These are phyloP conservation scores for Candida nonsorbophila DNA, from an alignment of 805 yeast genomes.

Conservation along the genomic window DNA sequence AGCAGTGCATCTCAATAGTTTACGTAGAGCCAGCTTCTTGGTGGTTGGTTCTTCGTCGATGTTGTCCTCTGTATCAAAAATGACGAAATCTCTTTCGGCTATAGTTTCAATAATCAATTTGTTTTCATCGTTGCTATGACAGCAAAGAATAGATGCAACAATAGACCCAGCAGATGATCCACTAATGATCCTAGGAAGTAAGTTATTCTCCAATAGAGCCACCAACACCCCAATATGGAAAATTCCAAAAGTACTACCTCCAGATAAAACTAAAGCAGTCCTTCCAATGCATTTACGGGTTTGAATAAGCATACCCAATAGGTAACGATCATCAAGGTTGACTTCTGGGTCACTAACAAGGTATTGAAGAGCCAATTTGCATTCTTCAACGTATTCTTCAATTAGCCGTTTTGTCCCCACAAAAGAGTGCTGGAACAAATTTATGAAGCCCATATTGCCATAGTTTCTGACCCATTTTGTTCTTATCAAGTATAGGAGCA, in stretches of 20 bases:
- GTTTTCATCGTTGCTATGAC: constrained; percentile 70
- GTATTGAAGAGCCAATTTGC: constrained; percentile 43
- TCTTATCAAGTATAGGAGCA: constrained; percentile 66
- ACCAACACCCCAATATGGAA: constrained; percentile 90
- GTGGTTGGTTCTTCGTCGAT: constrained; percentile 27
- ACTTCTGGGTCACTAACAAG: constrained; percentile 34
- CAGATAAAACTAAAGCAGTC: constrained; percentile 90
- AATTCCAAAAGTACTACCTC: constrained; percentile 93
- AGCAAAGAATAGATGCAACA: constrained; percentile 82
- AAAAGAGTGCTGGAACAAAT: constrained; percentile 69
- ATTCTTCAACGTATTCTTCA: constrained; percentile 79
- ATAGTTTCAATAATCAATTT: constrained; percentile 53
- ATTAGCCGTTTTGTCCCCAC: constrained; percentile 83
- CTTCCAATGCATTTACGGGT: constrained; percentile 90
- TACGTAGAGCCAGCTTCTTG: constrained; percentile 42
- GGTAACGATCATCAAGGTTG: constrained; percentile 58
- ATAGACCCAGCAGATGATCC: constrained; percentile 97
- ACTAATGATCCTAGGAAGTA: constrained; percentile 81
- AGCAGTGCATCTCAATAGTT: constrained; percentile 32
- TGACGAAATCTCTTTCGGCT: constrained; percentile 49
- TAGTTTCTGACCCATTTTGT: constrained; percentile 82
- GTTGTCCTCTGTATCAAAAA: constrained; percentile 48
- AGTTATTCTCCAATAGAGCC: constrained; percentile 65
- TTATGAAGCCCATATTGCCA: constrained; percentile 81
- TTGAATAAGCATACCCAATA: constrained; percentile 75